A percentile compares a stretch with the other conserved stretches of the same genome.
phyloP scores from a whole-genome alignment of 2,329 filamentous ascomycete genomes.

The Exutisphaerella laricina region DNA sequence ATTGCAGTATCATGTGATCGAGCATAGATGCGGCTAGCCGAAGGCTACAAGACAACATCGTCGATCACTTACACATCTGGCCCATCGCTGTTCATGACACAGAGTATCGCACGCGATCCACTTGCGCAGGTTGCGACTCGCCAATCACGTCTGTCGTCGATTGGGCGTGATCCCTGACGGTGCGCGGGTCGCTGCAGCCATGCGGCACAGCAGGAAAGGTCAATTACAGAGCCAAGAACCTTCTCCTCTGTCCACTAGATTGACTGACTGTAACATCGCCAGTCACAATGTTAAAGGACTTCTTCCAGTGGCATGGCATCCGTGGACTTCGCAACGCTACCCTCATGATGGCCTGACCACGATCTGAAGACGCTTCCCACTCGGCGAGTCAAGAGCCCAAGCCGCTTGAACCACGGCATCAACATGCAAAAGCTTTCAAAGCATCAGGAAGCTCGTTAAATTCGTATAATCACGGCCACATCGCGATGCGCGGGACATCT shows the following conservation, averaged over 20 bases:
- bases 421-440: background rate
- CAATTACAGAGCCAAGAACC: background rate
- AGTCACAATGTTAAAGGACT: no score
- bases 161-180: background rate
- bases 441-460: no score
- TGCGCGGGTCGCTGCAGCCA: conserved; percentile 1
- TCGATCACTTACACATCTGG: background rate
- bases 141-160: background rate
- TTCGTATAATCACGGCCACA: no score
- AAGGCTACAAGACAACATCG: background rate
- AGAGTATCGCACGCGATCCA: no score
- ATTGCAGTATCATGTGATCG: background rate
- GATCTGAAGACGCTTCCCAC: no score
- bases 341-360: background rate
- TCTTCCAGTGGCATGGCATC: no score
- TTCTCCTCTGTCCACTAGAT: background rate
- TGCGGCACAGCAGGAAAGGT: conserved; percentile 6
- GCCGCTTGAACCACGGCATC: background rate
- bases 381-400: no score
- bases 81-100: no score
- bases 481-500: no score
- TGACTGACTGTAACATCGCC: no score
- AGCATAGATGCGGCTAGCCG: background rate
- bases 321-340: no score
- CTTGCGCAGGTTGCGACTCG: no score